phyloP scores from a whole-genome alignment of 1,284 basidiomycete species.

The Cryptococcus maquisensis region DNA sequence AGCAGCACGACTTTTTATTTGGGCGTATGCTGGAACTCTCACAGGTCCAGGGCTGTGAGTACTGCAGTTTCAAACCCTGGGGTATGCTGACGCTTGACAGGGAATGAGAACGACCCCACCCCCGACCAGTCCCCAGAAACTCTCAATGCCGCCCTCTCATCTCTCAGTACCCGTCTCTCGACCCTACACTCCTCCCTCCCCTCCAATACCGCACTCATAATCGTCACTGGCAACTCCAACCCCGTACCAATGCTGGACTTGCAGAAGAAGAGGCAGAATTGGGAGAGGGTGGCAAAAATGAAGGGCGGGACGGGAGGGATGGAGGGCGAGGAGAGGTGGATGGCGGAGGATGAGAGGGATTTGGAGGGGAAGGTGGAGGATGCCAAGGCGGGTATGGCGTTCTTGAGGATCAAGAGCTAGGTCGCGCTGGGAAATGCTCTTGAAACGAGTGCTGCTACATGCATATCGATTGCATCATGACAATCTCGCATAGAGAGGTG shows the following conservation, averaged over 20 bases:
- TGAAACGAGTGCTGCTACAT: too few relatives aligned
- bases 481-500: too few relatives aligned
- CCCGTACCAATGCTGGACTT: slow-evolving; percentile 71
- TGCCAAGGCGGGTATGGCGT: slow-evolving; percentile 73
- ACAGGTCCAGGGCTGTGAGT: slow-evolving; percentile 70
- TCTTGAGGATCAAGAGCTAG: slow-evolving; percentile 58
- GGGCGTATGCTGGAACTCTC: slow-evolving; percentile 74
- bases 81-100: neutral
- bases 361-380: slow-evolving; percentile 72
- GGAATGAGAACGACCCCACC: slow-evolving; percentile 3
- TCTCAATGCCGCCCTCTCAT: slow-evolving; percentile 24
- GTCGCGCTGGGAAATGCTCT: too few relatives aligned
- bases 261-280: slow-evolving; percentile 63
- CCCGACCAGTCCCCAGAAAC: slow-evolving; percentile 20
- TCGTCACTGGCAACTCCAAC: slow-evolving; percentile 82
- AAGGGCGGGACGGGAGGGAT: slow-evolving; percentile 48
- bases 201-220: slow-evolving; percentile 68
- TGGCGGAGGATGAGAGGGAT: slow-evolving; percentile 65
- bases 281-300: slow-evolving; percentile 64
- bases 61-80: neutral
- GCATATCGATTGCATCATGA: too few relatives aligned
- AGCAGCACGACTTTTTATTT: slow-evolving; percentile 71
- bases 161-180: slow-evolving; percentile 61
- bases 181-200: slow-evolving; percentile 66
- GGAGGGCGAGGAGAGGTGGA: slow-evolving; percentile 60